Percentiles rank a stretch among this genome's conserved stretches.
Evolutionary conservation across 768 basidiomycete species (phyloP).

Genomic region (Terana coerulea): DNA sequence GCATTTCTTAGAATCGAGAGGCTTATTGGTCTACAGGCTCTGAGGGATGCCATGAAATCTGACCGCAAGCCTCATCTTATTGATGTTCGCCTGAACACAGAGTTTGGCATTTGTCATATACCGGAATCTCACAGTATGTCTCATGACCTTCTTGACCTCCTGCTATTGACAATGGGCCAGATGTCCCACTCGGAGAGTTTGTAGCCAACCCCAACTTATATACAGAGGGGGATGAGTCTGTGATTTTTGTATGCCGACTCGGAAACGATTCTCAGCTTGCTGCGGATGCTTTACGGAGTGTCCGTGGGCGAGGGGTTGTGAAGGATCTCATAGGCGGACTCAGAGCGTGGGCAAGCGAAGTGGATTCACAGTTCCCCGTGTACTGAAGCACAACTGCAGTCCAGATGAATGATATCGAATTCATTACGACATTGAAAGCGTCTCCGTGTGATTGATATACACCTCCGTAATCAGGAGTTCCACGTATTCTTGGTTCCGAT

Average conservation of each 20-base stretch:
- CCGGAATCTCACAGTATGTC: constrained; percentile 67
- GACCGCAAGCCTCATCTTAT: constrained; percentile 40
- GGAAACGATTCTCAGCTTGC: constrained; percentile 95
- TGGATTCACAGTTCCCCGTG: constrained; percentile 75
- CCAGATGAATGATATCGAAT: background rate
- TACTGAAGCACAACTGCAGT: constrained; percentile 44
- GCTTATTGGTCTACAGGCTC: constrained; percentile 34
- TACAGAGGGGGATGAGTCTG: constrained; percentile 22
- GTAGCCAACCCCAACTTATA: constrained; percentile 53
- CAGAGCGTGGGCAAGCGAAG: constrained; percentile 69
- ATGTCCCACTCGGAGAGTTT: constrained; percentile 67
- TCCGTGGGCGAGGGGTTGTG: constrained; percentile 32
- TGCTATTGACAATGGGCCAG: constrained; percentile 36
- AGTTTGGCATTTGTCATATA: constrained; percentile 85
- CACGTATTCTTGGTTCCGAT: background rate
- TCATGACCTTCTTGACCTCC: constrained; percentile 4
- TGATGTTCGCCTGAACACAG: constrained; percentile 75
- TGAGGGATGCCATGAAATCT: constrained; percentile 37
- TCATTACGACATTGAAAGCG: background rate
- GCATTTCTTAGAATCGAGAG: background rate
- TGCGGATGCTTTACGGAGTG: constrained; percentile 53
- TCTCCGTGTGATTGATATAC: background rate
- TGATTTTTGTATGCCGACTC: constrained; percentile 74
- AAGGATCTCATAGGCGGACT: constrained; percentile 82
- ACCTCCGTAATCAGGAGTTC: background rate